These are phyloP conservation scores for Malus sieversii DNA, from an alignment of 306 rosid genomes.

Conservation along the genomic window DNA sequence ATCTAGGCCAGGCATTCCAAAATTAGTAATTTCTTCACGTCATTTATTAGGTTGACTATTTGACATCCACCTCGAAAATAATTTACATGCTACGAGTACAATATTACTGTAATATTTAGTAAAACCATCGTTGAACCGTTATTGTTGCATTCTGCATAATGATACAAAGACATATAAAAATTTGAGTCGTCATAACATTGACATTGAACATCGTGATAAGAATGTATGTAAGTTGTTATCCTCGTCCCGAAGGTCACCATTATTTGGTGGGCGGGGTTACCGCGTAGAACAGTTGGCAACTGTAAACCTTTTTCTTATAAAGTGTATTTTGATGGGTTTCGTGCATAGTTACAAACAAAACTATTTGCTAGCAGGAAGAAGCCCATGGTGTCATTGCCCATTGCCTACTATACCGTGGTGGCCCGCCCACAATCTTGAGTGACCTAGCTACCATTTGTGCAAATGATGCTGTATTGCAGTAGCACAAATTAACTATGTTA, in stretches of 20 bases:
- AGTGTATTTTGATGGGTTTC: neutral
- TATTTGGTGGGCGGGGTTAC: neutral
- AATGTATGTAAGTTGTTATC: too few species aligned
- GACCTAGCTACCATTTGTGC: neutral
- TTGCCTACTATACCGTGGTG: neutral
- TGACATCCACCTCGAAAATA: neutral
- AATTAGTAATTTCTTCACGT: neutral
- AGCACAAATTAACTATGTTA: too few species aligned
- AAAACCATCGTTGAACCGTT: too few species aligned
- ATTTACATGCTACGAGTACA: too few species aligned
- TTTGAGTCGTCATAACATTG: fast-evolving
- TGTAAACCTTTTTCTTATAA: too few species aligned
- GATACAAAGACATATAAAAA: too few species aligned
- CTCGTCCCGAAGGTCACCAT: fast-evolving
- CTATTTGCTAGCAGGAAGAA: neutral
- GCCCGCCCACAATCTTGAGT: neutral
- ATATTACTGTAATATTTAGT: too few species aligned
- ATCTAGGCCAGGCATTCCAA: neutral
- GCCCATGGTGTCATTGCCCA: neutral
- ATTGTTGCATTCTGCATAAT: too few species aligned
- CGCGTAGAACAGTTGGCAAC: neutral
- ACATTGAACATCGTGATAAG: too few species aligned
- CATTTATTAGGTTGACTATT: neutral
- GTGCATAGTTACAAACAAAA: neutral
- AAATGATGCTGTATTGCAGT: too few species aligned